Percentiles rank a stretch among this genome's conserved stretches.
Conservation (phyloP, 202 grass and related monocot genomes). For the Zoysia matrella region DNA sequence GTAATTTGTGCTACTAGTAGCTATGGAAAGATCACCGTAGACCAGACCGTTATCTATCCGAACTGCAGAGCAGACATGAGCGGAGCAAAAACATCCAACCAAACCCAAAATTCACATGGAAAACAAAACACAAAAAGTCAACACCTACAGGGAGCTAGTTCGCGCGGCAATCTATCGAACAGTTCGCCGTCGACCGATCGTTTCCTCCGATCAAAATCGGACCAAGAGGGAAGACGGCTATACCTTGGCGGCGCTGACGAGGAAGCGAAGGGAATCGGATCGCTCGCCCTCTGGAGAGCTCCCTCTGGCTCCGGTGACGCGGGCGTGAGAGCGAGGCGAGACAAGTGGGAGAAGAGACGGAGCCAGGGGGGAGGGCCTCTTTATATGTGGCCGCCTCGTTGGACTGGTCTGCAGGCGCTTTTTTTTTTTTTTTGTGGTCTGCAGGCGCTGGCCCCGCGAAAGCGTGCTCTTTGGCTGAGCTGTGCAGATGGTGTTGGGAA, state of each 20-base stretch:
- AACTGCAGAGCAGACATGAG: not conserved
- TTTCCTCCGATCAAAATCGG: conserved; percentile 20
- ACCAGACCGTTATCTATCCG: not conserved
- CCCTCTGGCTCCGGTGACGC: conserved; percentile 38
- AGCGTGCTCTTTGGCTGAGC: not conserved
- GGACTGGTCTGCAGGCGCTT: conserved; percentile 22
- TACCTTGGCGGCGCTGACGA: conserved; percentile 38
- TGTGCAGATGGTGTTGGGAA: not conserved
- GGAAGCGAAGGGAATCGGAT: conserved; percentile 26
- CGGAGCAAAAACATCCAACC: not conserved
- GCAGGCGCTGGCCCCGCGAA: too few species aligned
- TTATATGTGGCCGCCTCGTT: conserved; percentile 43
- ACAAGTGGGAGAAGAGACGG: conserved; percentile 35
- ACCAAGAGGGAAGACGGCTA: not conserved
- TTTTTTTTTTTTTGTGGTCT: too few species aligned
- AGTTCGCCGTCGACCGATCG: too few species aligned
- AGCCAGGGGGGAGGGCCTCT: not conserved
- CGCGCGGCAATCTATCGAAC: conserved; percentile 2
- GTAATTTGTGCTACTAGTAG: not conserved
- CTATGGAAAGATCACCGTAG: not conserved
- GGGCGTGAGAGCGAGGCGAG: conserved; percentile 42
- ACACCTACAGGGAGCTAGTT: not conserved
- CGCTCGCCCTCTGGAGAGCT: conserved; percentile 16
- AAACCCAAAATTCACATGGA: conserved; percentile 7
- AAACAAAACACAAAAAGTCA: not conserved